These are phyloP conservation scores for Cornus florida DNA, from an alignment of 148 eudicot genomes.

Conservation along the genomic window DNA sequence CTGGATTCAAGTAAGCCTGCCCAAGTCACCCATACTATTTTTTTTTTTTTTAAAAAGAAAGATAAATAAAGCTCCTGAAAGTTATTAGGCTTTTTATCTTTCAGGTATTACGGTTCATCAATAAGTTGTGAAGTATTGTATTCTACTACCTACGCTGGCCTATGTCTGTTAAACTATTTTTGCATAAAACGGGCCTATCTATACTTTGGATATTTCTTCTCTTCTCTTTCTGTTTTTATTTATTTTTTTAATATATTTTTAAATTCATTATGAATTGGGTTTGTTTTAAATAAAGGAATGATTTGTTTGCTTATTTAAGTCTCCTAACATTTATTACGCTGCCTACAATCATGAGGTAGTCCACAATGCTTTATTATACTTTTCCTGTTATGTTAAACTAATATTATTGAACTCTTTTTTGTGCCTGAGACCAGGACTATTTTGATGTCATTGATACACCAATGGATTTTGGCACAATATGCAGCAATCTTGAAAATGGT, in stretches of 20 bases:
- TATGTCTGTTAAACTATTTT: not conserved
- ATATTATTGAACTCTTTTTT: not conserved
- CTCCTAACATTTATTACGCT: not conserved
- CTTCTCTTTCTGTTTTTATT: not conserved
- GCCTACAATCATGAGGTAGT: not conserved
- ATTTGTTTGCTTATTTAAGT: not conserved
- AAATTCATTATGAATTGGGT: no score
- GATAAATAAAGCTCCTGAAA: not conserved
- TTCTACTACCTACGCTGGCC: not conserved
- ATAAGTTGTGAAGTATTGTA: not conserved
- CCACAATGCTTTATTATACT: not conserved
- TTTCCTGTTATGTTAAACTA: not conserved
- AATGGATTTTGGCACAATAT: slow-evolving; percentile 83
- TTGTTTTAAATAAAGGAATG: not conserved
- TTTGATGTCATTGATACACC: slow-evolving; percentile 87
- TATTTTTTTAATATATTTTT: no score
- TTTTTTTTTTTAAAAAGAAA: no score
- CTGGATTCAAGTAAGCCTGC: no score
- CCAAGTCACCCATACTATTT: no score
- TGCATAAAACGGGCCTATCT: not conserved
- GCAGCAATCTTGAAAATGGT: slow-evolving; percentile 74
- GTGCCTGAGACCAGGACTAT: slow-evolving; percentile 54
- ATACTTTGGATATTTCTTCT: not conserved
- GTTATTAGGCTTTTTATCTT: not conserved
- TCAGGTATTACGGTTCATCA: not conserved